These are phyloP conservation scores for Hypoxylon sp. DNA, from an alignment of 2,329 filamentous ascomycete genomes.

Conservation along the genomic window DNA sequence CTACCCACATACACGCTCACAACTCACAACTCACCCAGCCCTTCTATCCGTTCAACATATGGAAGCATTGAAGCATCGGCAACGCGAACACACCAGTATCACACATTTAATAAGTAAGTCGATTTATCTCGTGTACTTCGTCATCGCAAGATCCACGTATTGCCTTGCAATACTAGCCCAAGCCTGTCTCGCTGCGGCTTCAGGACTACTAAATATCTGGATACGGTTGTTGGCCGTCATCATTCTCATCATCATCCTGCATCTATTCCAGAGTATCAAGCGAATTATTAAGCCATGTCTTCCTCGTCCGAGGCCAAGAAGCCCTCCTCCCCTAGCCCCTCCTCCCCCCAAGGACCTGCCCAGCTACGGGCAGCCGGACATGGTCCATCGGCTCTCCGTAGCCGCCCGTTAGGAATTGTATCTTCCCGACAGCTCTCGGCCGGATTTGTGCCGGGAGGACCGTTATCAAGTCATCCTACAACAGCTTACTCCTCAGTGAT, in stretches of 20 bases:
- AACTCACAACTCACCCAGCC: background rate
- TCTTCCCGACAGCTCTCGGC: constrained; percentile 50
- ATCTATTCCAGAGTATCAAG: background rate
- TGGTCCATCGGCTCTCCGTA: constrained; percentile 27
- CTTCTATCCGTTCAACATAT: constrained; percentile 21
- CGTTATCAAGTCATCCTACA: constrained; percentile 36
- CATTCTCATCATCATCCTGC: background rate
- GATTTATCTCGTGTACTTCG: background rate
- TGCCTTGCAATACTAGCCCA: background rate
- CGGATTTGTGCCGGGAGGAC: constrained; percentile 41
- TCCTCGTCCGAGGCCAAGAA: background rate
- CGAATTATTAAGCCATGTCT: background rate
- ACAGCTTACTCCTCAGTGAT: constrained; percentile 7
- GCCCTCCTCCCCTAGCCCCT: background rate
- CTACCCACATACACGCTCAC: constrained; percentile 2
- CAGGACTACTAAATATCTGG: background rate
- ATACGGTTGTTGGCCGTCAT: background rate
- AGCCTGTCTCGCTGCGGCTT: background rate
- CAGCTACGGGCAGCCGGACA: constrained; percentile 4
- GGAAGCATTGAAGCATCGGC: constrained; percentile 9
- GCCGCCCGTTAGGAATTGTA: constrained; percentile 15
- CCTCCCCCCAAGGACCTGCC: background rate
- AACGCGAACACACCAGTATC: constrained; percentile 2
- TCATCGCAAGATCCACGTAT: background rate
- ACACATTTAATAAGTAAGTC: constrained; percentile 7